phyloP scores from a whole-genome alignment of 768 basidiomycete species.

The Lactarius indigo region DNA sequence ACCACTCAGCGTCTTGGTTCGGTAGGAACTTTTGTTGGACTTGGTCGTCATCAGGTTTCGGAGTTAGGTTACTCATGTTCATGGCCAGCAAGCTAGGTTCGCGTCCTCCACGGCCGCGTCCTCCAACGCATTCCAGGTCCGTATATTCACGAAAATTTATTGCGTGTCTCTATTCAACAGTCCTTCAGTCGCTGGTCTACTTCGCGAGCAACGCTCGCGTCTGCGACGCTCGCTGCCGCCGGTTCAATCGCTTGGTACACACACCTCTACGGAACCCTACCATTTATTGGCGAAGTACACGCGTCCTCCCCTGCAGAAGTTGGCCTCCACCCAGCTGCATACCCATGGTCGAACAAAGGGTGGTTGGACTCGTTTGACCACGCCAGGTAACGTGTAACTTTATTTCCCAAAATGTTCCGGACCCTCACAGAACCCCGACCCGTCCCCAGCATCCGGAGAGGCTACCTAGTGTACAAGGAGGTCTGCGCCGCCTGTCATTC shows the following conservation, averaged over 20 bases:
- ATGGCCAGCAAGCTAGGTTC: conserved; percentile 57
- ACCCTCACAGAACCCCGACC: conserved; percentile 15
- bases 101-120: conserved; percentile 60
- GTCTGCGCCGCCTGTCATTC: conserved; percentile 99
- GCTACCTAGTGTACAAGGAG: conserved; percentile 97
- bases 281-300: conserved; percentile 88
- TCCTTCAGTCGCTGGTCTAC: conserved; percentile 53
- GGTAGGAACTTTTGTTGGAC: conserved; percentile 38
- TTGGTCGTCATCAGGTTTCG: conserved; percentile 3
- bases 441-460: conserved; percentile 78
- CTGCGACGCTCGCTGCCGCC: conserved; percentile 70
- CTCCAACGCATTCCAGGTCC: conserved; percentile 62
- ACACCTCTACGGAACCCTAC: conserved; percentile 85
- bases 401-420: conserved; percentile 15
- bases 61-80: conserved; percentile 27
- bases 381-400: conserved; percentile 62
- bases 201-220: conserved; percentile 75
- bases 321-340: conserved; percentile 82
- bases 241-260: conserved; percentile 98
- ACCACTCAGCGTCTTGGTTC: conserved; percentile 45
- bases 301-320: conserved; percentile 92
- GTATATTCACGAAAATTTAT: conserved; percentile 26
- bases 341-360: conserved; percentile 93
- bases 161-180: conserved; percentile 7
- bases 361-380: conserved; percentile 92